These are phyloP conservation scores for Lenzites betulinus DNA, from an alignment of 768 basidiomycete genomes.

Conservation along the genomic window DNA sequence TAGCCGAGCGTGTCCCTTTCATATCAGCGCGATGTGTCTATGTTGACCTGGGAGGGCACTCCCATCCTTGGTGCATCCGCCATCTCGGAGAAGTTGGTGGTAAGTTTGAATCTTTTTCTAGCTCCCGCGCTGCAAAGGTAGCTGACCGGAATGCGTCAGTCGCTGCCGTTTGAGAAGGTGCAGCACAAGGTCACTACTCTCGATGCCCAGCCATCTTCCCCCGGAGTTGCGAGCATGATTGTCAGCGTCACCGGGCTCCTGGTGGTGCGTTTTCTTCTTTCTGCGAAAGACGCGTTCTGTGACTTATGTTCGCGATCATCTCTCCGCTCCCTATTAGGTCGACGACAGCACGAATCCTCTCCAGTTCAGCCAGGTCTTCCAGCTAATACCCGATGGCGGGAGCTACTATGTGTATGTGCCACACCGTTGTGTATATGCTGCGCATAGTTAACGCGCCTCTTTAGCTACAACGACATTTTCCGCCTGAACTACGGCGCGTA, in stretches of 20 bases:
- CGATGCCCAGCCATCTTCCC: slow-evolving; percentile 85
- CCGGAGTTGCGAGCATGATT: slow-evolving; percentile 55
- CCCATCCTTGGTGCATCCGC: slow-evolving; percentile 52
- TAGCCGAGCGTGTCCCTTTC: slow-evolving; percentile 10
- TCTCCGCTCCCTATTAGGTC: slow-evolving; percentile 49
- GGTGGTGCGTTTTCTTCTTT: slow-evolving; percentile 47
- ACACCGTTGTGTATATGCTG: neutral
- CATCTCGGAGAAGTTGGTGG: slow-evolving; percentile 77
- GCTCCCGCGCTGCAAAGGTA: neutral
- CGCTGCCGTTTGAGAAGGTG: slow-evolving; percentile 80
- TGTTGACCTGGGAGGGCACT: slow-evolving; percentile 80
- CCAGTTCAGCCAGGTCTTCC: slow-evolving; percentile 92
- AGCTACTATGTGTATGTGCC: slow-evolving; percentile 83
- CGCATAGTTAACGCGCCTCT: slow-evolving; percentile 7
- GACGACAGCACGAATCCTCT: slow-evolving; percentile 81
- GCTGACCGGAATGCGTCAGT: slow-evolving; percentile 33
- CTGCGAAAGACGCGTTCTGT: too few relatives aligned
- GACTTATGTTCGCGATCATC: neutral
- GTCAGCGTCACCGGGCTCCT: slow-evolving; percentile 91
- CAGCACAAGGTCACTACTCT: slow-evolving; percentile 78
- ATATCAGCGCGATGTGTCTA: slow-evolving; percentile 71
- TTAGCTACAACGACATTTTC: slow-evolving; percentile 88
- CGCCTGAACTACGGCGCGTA: slow-evolving; percentile 74
- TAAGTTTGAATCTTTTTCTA: slow-evolving; percentile 34
- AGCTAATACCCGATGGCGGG: slow-evolving; percentile 72